phyloP scores from a whole-genome alignment of 139 green algal species.

The Yamagishiella unicocca region DNA sequence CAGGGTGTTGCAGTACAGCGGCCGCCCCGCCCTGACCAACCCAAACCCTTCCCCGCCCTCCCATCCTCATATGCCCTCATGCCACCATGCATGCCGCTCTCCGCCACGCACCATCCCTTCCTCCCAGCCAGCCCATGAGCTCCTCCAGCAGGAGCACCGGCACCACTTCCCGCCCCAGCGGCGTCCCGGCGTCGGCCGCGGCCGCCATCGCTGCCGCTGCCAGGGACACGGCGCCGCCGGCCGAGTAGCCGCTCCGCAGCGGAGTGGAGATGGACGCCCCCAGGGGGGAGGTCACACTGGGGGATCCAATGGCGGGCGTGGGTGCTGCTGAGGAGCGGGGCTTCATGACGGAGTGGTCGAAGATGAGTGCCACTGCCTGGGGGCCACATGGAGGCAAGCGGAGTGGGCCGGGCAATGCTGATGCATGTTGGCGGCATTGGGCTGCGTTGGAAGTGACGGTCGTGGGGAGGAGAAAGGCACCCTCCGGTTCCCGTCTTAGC shows the following conservation, averaged over 20 bases:
- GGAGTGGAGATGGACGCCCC: background rate
- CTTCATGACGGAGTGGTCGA: conserved; percentile 69
- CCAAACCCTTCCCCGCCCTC: too few relatives aligned
- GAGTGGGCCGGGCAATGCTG: background rate
- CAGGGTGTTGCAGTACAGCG: too few relatives aligned
- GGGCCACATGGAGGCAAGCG: background rate
- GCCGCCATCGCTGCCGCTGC: background rate
- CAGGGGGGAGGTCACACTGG: background rate
- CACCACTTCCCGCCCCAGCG: conserved; percentile 14
- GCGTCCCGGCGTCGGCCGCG: background rate
- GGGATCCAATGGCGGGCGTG: too few relatives aligned
- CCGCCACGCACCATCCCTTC: conserved; percentile 14
- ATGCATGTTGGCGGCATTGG: background rate
- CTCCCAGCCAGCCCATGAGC: conserved; percentile 25
- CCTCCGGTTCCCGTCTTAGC: too few relatives aligned
- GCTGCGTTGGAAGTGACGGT: background rate
- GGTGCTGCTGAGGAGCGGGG: background rate
- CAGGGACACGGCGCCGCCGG: background rate
- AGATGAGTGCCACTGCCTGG: conserved; percentile 83
- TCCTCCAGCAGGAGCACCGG: conserved; percentile 42
- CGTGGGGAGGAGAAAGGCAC: too few relatives aligned
- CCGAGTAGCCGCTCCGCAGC: background rate
- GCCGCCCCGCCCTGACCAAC: too few relatives aligned
- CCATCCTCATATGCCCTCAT: too few relatives aligned
- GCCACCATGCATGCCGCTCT: too few relatives aligned